Evolutionary conservation across 2,329 filamentous ascomycete genomes (phyloP).

Genomic region (Drechslerella dactyloides): DNA sequence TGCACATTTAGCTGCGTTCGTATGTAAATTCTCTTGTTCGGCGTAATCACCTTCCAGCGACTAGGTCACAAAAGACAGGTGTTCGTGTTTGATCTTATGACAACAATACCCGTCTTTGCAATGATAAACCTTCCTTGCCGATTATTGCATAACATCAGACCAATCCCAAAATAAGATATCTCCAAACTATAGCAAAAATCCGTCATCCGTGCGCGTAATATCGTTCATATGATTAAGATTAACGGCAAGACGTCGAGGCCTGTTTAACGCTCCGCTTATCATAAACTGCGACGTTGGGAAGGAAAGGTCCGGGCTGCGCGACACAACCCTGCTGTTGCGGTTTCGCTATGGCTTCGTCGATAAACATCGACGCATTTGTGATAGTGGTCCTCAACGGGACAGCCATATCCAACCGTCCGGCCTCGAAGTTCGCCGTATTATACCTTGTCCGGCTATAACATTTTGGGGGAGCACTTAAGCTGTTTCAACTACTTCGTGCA

Average conservation of each 20-base stretch:
- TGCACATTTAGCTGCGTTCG: not conserved
- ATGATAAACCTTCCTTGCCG: constrained; percentile 20
- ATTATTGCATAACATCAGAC: constrained; percentile 31
- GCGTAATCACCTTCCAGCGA: constrained; percentile 40
- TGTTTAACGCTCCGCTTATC: constrained; percentile 4
- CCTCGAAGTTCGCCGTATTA: constrained; percentile 6
- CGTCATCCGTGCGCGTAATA: constrained; percentile 16
- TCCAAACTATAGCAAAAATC: constrained; percentile 24
- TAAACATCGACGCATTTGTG: constrained; percentile 45
- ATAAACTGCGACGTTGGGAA: constrained; percentile 1
- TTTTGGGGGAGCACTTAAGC: not conserved
- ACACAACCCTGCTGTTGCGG: constrained; percentile 30
- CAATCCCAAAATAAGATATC: constrained; percentile 37
- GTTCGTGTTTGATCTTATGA: constrained; percentile 46
- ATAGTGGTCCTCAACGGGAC: constrained; percentile 37
- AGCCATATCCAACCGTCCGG: constrained; percentile 49
- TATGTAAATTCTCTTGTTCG: constrained; percentile 1
- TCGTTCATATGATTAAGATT: constrained; percentile 27
- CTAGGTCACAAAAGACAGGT: constrained; percentile 48
- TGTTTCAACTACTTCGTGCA: constrained; percentile 34
- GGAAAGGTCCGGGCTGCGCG: constrained; percentile 38
- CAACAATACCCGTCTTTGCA: constrained; percentile 13
- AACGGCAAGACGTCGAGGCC: constrained; percentile 17
- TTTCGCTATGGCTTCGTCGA: constrained; percentile 16
- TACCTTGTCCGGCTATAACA: constrained; percentile 21